phyloP scores from a whole-genome alignment of 163 green algal genomes.

The Coccomyxa subellipsoidea region DNA sequence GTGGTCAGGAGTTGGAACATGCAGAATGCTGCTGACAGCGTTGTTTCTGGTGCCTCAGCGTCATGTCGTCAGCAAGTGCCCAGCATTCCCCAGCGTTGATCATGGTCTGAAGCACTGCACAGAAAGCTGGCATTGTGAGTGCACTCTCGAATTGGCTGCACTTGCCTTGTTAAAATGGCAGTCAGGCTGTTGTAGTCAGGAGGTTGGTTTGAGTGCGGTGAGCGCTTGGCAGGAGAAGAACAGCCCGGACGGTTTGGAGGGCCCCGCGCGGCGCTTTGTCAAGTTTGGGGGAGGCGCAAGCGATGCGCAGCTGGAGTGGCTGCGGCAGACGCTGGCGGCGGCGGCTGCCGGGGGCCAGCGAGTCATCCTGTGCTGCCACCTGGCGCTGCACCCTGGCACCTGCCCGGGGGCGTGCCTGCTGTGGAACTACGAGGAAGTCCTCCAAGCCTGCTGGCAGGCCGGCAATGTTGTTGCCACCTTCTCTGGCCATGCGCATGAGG shows the following conservation, averaged over 20 bases:
- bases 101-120: too few relatives aligned
- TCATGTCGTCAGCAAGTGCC: too few relatives aligned
- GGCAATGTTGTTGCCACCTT: slow-evolving; percentile 55
- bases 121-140: too few relatives aligned
- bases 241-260: slow-evolving; percentile 48
- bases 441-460: slow-evolving; percentile 29
- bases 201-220: too few relatives aligned
- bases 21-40: too few relatives aligned
- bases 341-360: slow-evolving; percentile 29
- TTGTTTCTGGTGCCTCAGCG: too few relatives aligned
- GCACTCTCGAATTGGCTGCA: too few relatives aligned
- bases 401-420: slow-evolving; percentile 57
- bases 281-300: slow-evolving; percentile 68
- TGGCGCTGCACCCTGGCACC: slow-evolving; percentile 60
- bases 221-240: slow-evolving; percentile 73
- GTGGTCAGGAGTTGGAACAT: too few relatives aligned
- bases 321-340: slow-evolving; percentile 51
- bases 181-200: too few relatives aligned
- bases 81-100: too few relatives aligned
- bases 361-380: slow-evolving; percentile 64
- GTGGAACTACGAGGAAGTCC: slow-evolving; percentile 80
- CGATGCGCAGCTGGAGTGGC: slow-evolving; percentile 64
- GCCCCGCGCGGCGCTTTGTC: slow-evolving; percentile 62
- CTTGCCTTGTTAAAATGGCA: too few relatives aligned
- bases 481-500: slow-evolving; percentile 64